Evolutionary conservation across 306 rosid species (phyloP), one percentile per base, ranked within the genome.

Genomic region (Glycine tomentella): DNA sequence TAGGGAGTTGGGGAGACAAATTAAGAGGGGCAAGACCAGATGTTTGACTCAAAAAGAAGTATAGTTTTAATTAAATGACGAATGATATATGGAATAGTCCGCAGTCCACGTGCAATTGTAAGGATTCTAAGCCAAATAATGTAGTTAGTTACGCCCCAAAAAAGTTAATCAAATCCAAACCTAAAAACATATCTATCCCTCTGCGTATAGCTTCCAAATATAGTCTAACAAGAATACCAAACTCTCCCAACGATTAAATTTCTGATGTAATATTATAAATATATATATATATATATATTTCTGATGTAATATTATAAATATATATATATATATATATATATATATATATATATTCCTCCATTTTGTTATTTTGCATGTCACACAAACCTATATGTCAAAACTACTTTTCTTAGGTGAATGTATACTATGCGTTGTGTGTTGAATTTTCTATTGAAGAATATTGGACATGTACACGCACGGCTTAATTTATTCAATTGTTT

Each of bases 171-270:
- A 64, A 83, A 83, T 63, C 76, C 59, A 83, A 72, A 72, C 80
- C 83, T 77, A 64, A 83, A n/a, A 77, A 72, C 86, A 77, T 71
- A 66, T 44, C 80, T 25, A 82, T 77, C 72, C 45, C 25, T 74
- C 12, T 58, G 13, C n/a, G 0, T 61, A 52, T 70, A 82, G 14
- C 85, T 67, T 82, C 82, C 77, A 17, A 36, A 61, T 71, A 42
- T 77, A 77, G 86, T 77, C 79, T 71, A 83, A 83, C 86, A 52
- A 77, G 4, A 83, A 77, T 55, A 77, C 80, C 86, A 83, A 78
- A 63, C 83, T n/a, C 69, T 48, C 72, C 25, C 45, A 25, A 25
- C 8, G 7, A 75, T 68, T 33, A 14, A 31, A 63, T 75, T 57
- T 76, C 25, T 57, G 5, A 61, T n/a, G n/a, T n/a, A n/a, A n/a